These are phyloP conservation scores for Striga hermonthica DNA, from an alignment of 305 asterid species.

Conservation along the genomic window DNA sequence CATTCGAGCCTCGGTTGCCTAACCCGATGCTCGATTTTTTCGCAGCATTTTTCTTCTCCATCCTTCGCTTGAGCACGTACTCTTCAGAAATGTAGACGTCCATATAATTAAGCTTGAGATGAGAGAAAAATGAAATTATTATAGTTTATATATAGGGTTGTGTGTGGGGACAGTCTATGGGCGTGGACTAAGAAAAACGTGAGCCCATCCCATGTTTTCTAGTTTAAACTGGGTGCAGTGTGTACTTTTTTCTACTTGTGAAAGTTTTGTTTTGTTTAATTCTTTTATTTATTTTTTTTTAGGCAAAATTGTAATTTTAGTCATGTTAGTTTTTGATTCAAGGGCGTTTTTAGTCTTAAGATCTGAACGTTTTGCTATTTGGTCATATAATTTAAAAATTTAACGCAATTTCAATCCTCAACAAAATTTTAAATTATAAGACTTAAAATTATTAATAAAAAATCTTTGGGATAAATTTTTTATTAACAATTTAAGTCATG, in stretches of 20 bases:
- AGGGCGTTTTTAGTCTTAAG: no score
- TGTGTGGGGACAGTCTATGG: not conserved
- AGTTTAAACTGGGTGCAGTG: not conserved
- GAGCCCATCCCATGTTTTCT: not conserved
- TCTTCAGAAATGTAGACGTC: slow-evolving; percentile 39
- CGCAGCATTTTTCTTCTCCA: slow-evolving; percentile 17
- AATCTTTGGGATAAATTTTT: no score
- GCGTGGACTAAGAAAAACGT: not conserved
- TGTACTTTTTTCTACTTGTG: not conserved
- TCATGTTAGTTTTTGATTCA: no score
- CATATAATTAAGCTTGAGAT: slow-evolving; percentile 13
- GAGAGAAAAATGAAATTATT: not conserved
- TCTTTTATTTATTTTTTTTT: no score
- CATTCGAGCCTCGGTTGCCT: not conserved
- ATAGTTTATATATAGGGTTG: not conserved
- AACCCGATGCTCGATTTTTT: not conserved
- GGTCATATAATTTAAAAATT: no score
- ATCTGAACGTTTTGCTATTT: no score
- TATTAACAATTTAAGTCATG: no score
- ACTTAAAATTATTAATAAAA: no score
- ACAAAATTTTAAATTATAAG: no score
- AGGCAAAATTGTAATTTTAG: no score
- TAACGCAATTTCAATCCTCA: no score
- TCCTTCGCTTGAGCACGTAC: slow-evolving; percentile 26
- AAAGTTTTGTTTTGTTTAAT: no score